Conservation (phyloP, 805 yeast genomes). For the Kuraishia cidri region DNA sequence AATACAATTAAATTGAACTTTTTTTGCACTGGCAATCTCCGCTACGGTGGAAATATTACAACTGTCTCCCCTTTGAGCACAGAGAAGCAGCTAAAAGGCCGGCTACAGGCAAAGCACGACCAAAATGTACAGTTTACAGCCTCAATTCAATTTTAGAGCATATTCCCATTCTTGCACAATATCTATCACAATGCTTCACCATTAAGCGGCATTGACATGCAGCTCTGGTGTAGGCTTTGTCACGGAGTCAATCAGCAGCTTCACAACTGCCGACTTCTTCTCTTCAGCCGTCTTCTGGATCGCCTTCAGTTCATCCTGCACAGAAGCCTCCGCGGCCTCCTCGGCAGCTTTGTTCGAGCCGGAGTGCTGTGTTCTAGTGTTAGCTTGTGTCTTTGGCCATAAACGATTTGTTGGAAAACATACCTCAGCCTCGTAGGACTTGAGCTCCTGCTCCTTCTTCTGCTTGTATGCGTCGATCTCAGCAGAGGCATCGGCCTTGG, state of each 20-base stretch:
- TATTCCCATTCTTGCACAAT: too few relatives aligned
- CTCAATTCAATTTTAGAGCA: too few relatives aligned
- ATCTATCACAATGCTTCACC: too few relatives aligned
- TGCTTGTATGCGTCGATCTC: conserved; percentile 84
- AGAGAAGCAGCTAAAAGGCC: too few relatives aligned
- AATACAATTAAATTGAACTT: too few relatives aligned
- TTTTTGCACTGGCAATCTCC: too few relatives aligned
- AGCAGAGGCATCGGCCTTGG: conserved; percentile 84
- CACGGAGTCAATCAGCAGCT: conserved; percentile 73
- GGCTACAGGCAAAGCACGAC: too few relatives aligned
- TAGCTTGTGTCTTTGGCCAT: conserved; percentile 3
- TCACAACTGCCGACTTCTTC: conserved; percentile 61
- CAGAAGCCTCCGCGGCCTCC: conserved; percentile 6
- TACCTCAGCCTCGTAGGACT: conserved; percentile 54
- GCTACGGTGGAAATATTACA: too few relatives aligned
- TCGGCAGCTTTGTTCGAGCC: conserved; percentile 49
- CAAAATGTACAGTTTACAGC: too few relatives aligned
- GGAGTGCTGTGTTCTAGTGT: conserved; percentile 36
- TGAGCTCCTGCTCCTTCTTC: conserved; percentile 77
- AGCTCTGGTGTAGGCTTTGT: conserved; percentile 72
- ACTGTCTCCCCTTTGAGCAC: too few relatives aligned
- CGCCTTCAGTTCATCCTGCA: conserved; percentile 17
- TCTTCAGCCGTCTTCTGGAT: conserved; percentile 56
- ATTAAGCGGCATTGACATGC: conserved; percentile 58
- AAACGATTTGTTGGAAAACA: too few relatives aligned